Evolutionary conservation across 352 stramenopile species (phyloP).

Genomic region (Globisporangium paroecandrum): DNA sequence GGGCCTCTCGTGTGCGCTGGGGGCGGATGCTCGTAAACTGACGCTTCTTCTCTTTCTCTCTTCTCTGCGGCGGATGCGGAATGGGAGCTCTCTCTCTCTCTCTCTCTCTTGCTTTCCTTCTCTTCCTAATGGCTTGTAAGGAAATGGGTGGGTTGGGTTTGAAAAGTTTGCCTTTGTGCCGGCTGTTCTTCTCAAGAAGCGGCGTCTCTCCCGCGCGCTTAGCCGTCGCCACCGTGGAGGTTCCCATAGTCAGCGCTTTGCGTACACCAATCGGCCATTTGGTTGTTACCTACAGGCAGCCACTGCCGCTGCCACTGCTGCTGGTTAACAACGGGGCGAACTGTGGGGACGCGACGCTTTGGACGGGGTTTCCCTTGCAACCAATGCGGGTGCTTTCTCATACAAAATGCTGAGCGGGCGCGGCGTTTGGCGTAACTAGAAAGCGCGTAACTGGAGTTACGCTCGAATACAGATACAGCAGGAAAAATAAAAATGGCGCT

Average conservation of each 20-base stretch:
- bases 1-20: background rate
- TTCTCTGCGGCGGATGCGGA: background rate
- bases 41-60: background rate
- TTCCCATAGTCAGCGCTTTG: background rate
- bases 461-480: background rate
- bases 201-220: background rate
- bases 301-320: background rate
- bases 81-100: background rate
- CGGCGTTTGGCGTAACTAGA: background rate
- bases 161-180: background rate
- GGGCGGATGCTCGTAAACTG: background rate
- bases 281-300: background rate
- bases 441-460: background rate
- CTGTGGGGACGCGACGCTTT: slow-evolving; percentile 1
- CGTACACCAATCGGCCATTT: background rate
- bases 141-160: background rate
- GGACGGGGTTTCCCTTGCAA: background rate
- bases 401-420: background rate
- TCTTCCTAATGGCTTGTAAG: background rate
- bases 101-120: background rate
- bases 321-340: background rate
- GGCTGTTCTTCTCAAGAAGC: background rate
- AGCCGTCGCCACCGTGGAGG: background rate
- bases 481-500: background rate
- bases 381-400: background rate